Conservation (phyloP, 2,329 filamentous ascomycete genomes). For the Penicillium thymicola region DNA sequence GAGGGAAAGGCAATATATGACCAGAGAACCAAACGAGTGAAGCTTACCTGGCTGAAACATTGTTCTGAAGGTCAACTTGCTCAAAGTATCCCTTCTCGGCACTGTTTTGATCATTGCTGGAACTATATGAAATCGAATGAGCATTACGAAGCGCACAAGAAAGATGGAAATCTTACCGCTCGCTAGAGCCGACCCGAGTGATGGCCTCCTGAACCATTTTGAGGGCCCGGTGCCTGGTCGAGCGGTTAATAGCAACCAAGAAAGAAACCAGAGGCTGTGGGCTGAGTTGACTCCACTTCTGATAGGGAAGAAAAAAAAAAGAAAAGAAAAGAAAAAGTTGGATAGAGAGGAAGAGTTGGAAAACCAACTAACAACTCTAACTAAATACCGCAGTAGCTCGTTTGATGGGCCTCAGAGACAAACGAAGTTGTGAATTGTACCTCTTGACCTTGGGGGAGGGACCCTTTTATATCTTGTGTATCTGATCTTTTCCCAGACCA, state of each 20-base stretch:
- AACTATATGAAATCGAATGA: conserved; percentile 2
- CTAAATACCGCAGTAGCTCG: background rate
- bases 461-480: conserved; percentile 13
- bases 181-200: background rate
- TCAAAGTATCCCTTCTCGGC: conserved; percentile 20
- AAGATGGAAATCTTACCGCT: conserved; percentile 1
- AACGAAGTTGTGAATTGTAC: background rate
- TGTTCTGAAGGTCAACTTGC: conserved; percentile 26
- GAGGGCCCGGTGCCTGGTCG: background rate
- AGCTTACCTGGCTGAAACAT: conserved; percentile 26
- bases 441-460: background rate
- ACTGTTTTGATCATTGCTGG: conserved; percentile 8
- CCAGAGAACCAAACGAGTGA: background rate
- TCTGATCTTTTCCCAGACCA: background rate
- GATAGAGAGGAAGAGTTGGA: background rate
- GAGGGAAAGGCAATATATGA: background rate
- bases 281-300: background rate
- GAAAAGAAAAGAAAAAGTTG: background rate
- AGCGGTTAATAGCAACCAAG: background rate
- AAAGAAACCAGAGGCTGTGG: background rate
- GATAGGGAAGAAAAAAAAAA: background rate
- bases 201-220: conserved; percentile 14
- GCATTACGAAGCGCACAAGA: background rate
- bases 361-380: background rate
- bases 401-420: background rate